phyloP scores from a whole-genome alignment of 2,329 filamentous ascomycete species.

The Zymoseptoria pseudotritici region DNA sequence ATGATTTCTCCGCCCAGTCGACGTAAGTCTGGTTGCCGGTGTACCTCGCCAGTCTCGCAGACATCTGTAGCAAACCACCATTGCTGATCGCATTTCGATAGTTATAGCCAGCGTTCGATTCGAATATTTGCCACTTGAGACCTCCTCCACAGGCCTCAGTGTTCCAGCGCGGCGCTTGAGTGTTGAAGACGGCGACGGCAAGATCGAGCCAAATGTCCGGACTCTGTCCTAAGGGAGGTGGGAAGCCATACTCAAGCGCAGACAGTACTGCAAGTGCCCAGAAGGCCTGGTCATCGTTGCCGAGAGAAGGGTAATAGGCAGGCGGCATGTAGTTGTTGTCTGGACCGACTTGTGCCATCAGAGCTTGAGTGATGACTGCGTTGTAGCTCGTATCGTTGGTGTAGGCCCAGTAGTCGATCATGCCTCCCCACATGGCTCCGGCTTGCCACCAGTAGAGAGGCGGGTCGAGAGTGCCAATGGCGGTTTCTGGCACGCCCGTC shows the following conservation, averaged over 20 bases:
- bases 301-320: slow-evolving; percentile 28
- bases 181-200: slow-evolving; percentile 72
- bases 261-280: slow-evolving; percentile 79
- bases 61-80: slow-evolving; percentile 51
- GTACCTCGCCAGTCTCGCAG: slow-evolving; percentile 65
- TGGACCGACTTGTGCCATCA: slow-evolving; percentile 36
- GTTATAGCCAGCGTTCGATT: slow-evolving; percentile 60
- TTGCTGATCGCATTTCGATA: slow-evolving; percentile 55
- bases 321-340: slow-evolving; percentile 38
- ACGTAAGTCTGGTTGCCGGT: slow-evolving; percentile 73
- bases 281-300: slow-evolving; percentile 61
- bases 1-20: slow-evolving; percentile 64
- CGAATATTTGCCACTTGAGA: slow-evolving; percentile 78
- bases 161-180: slow-evolving; percentile 67
- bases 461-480: slow-evolving; percentile 32
- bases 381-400: slow-evolving; percentile 40
- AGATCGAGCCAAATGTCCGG: slow-evolving; percentile 64
- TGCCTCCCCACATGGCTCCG: slow-evolving; percentile 32
- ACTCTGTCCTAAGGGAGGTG: slow-evolving; percentile 48
- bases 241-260: slow-evolving; percentile 69
- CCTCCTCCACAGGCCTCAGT: slow-evolving; percentile 60
- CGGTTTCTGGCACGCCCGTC: slow-evolving; percentile 21
- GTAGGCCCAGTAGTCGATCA: slow-evolving; percentile 41
- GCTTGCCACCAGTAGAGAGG: slow-evolving; percentile 44
- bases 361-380: slow-evolving; percentile 34